A percentile compares a stretch with the other conserved stretches of the same genome.
These are phyloP conservation scores for Schoenoplectus triqueter DNA, from an alignment of 202 grass and related monocot species.

Conservation along the genomic window DNA sequence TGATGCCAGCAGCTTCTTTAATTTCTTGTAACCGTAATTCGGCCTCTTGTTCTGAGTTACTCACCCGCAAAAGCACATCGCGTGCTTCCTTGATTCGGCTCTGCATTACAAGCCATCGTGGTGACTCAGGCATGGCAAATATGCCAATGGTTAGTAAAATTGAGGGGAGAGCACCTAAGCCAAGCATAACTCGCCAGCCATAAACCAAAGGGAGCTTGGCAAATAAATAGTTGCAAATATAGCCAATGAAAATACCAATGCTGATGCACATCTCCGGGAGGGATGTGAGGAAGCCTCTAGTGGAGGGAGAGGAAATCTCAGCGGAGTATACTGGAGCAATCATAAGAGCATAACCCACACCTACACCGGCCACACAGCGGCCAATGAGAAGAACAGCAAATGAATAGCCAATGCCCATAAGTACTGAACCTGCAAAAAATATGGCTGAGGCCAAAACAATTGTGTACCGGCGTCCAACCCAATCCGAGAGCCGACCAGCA, in stretches of 20 bases:
- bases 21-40: slow-evolving; percentile 52
- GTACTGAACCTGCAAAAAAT: slow-evolving; percentile 50
- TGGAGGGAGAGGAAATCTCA: slow-evolving; percentile 54
- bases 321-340: slow-evolving; percentile 61
- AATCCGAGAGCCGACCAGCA: slow-evolving; percentile 56
- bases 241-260: slow-evolving; percentile 55
- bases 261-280: slow-evolving; percentile 64
- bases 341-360: slow-evolving; percentile 69
- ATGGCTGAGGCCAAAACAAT: slow-evolving; percentile 55
- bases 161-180: slow-evolving; percentile 50
- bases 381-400: slow-evolving; percentile 49
- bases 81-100: slow-evolving; percentile 30
- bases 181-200: slow-evolving; percentile 62
- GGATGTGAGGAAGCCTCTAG: slow-evolving; percentile 38
- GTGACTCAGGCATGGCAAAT: slow-evolving; percentile 59
- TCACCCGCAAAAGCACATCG: slow-evolving; percentile 41
- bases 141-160: slow-evolving; percentile 42
- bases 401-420: slow-evolving; percentile 57
- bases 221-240: slow-evolving; percentile 56
- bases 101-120: slow-evolving; percentile 56
- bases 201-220: slow-evolving; percentile 52
- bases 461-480: slow-evolving; percentile 49
- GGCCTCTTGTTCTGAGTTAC: slow-evolving; percentile 40
- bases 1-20: slow-evolving; percentile 45
- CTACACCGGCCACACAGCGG: slow-evolving; percentile 57